Percentiles rank a stretch among this genome's conserved stretches.
These are phyloP conservation scores for Suillus bovinus DNA, from an alignment of 768 basidiomycete species.

Conservation along the genomic window DNA sequence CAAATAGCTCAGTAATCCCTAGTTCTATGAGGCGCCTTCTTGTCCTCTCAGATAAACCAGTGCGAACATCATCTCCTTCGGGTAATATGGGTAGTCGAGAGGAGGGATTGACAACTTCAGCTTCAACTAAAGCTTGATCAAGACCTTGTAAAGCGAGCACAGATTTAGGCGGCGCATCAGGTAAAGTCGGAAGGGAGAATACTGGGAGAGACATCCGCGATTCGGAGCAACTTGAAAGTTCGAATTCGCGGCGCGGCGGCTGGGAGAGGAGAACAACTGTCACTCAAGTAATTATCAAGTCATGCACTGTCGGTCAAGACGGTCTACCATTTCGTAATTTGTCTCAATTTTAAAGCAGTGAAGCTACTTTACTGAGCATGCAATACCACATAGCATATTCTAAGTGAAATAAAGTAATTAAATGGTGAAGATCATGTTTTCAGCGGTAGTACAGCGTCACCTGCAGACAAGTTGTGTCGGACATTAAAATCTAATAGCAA, in stretches of 20 bases:
- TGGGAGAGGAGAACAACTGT: neutral
- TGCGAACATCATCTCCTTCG: conserved; percentile 38
- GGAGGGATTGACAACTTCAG: conserved; percentile 65
- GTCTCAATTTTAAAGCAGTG: no score
- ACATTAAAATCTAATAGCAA: no score
- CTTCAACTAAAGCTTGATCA: conserved; percentile 69
- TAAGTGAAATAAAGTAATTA: no score
- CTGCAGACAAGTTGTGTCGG: no score
- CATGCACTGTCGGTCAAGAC: no score
- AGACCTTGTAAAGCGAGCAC: conserved; percentile 78
- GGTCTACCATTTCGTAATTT: neutral
- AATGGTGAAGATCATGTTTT: no score
- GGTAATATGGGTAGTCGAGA: conserved; percentile 44
- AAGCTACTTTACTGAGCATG: no score
- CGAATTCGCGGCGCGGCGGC: conserved; percentile 17
- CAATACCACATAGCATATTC: no score
- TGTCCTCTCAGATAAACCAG: conserved; percentile 59
- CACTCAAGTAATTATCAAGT: no score
- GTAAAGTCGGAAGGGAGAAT: conserved; percentile 68
- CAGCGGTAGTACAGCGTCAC: no score
- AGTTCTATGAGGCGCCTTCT: conserved; percentile 66
- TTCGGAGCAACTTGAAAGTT: neutral
- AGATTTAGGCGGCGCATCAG: conserved; percentile 67
- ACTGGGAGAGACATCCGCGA: conserved; percentile 50
- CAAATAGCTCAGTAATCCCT: conserved; percentile 86